Base-by-base conservation (phyloP, 2,329 filamentous ascomycete species). In the Sclerotinia sclerotiorum region DNA sequence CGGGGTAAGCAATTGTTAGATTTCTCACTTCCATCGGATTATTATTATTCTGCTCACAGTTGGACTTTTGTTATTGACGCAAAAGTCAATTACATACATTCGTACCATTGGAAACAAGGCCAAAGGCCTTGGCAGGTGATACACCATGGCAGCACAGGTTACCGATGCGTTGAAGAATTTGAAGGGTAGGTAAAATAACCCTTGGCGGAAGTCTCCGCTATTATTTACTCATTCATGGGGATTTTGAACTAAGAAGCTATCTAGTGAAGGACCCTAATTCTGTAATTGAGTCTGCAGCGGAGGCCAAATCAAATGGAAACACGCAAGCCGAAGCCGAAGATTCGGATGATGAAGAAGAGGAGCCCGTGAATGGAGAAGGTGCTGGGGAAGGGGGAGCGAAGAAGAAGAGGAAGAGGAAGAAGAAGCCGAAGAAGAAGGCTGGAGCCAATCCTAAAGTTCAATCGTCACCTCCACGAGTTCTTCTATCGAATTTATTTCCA, bases 141-240 rank as follows among this genome's bases (percentile, higher is more conserved):
- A 67, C 68, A 75, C 65, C 24, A 77, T 77, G 75, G 73, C 75
- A 32, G 74, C 73, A 24, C 73, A 74, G 69, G 65, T 71, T 44
- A 60, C 95, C 93, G 79, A 98, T 97, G 75, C 92, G 94, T 85
- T 96, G 95, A 79, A 94, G 90, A 75, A 98, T 93, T 81, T 98
- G 94, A 81, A 97, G 85, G 76, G 97, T 88, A 73, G 39, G 61
- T 42, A 55, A 52, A 65, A 39, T 8, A 17, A 65, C 67, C 67
- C 51, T 51, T 51, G 15, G 52, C 44, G 24, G 44, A 42, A 11
- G 5, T 15, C 55, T 97, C 87, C 39, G 42, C 44, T 21, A 24
- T 15, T 24, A 49, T 24, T 65, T 29, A 58, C 21, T 66, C 15
- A n/a, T n/a, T 51, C 35, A 65, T 55, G 67, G 54, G 27, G 24